phyloP scores from a whole-genome alignment of 345 rosid species.

The Pistacia vera region DNA sequence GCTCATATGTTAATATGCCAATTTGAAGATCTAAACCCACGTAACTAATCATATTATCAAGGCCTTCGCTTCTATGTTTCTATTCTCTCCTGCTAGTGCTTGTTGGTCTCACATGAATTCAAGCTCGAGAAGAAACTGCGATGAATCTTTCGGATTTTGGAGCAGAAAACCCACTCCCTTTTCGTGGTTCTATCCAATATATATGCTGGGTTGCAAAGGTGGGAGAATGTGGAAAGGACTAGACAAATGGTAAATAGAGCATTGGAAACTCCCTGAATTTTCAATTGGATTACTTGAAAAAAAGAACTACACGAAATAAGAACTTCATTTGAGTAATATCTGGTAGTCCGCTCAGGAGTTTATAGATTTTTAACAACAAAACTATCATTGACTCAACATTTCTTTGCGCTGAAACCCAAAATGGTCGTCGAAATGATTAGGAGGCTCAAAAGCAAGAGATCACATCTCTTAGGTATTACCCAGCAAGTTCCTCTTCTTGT shows the following conservation, averaged over 20 bases:
- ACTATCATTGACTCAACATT: conserved; percentile 45
- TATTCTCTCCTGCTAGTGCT: conserved; percentile 65
- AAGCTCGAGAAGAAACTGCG: conserved; percentile 53
- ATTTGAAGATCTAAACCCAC: no score
- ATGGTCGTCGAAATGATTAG: conserved; percentile 59
- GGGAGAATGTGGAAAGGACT: conserved; percentile 56
- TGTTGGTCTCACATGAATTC: conserved; percentile 46
- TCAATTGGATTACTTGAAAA: conserved; percentile 37
- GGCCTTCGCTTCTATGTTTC: conserved; percentile 52
- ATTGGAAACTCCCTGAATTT: conserved; percentile 54
- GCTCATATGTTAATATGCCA: no score
- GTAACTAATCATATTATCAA: no score
- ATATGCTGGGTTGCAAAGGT: conserved; percentile 54
- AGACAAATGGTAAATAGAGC: conserved; percentile 50
- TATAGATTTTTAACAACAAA: conserved; percentile 11
- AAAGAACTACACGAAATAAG: neutral
- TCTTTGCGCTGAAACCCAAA: conserved; percentile 64
- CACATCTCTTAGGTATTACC: conserved; percentile 91
- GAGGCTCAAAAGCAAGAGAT: conserved; percentile 89
- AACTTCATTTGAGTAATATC: neutral
- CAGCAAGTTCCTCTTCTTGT: conserved; percentile 55
- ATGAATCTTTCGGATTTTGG: conserved; percentile 51
- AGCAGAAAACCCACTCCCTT: conserved; percentile 56
- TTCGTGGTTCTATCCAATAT: conserved; percentile 62
- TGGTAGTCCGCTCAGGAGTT: conserved; percentile 2